Conservation (phyloP, 495 filamentous ascomycete species). For the Tuber melanosporum region DNA sequence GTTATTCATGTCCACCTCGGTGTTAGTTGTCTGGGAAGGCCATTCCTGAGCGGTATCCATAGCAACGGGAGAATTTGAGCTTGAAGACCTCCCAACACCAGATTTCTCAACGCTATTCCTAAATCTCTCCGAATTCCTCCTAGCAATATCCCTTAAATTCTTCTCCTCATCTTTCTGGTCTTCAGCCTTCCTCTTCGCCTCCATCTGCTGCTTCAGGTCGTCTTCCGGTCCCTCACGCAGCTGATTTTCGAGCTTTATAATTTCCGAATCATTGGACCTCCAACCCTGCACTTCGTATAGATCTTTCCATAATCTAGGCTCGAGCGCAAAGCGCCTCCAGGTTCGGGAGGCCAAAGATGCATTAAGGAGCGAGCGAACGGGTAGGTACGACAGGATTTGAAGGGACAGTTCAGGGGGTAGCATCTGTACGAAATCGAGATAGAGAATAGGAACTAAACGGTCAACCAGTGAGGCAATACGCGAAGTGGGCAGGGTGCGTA, state of each 20-base stretch:
- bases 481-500: constrained; percentile 40
- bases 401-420: constrained; percentile 84
- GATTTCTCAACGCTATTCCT: constrained; percentile 11
- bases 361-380: constrained; percentile 65
- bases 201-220: constrained; percentile 45
- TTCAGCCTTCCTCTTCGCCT: constrained; percentile 32
- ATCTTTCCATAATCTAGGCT: constrained; percentile 77
- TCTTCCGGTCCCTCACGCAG: constrained; percentile 47
- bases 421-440: constrained; percentile 81
- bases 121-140: constrained; percentile 30
- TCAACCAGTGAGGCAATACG: constrained; percentile 41
- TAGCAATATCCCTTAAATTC: constrained; percentile 25
- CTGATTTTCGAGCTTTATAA: constrained; percentile 60
- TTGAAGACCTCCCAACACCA: constrained; percentile 3
- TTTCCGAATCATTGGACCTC: constrained; percentile 60
- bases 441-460: constrained; percentile 40
- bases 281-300: constrained; percentile 81
- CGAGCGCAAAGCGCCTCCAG: constrained; percentile 76
- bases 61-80: constrained; percentile 18
- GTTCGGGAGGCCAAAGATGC: constrained; percentile 69
- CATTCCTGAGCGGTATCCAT: constrained; percentile 38
- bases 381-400: constrained; percentile 78
- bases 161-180: constrained; percentile 44
- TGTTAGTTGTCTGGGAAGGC: constrained; percentile 8
- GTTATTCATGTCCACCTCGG: constrained; percentile 8